These are phyloP conservation scores for Phytopythium delawarense DNA, from an alignment of 352 stramenopile species.

Conservation along the genomic window DNA sequence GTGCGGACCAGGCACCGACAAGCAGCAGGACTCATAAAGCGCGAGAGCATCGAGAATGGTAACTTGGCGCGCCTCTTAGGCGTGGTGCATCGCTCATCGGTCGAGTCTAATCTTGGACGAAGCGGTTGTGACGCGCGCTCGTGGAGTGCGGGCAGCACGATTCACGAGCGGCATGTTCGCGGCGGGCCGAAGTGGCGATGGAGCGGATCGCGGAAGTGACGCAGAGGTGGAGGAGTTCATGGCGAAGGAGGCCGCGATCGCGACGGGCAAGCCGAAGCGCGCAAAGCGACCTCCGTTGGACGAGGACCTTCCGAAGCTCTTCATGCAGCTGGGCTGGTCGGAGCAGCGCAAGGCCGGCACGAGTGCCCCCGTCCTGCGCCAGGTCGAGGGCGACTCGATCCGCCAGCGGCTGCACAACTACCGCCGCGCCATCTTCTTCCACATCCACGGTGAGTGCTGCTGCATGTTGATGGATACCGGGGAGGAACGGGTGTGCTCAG, in stretches of 20 bases:
- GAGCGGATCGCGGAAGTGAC: conserved; percentile 15
- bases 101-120: background rate
- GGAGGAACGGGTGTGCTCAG: background rate
- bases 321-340: conserved; percentile 67
- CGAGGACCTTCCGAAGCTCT: conserved; percentile 48
- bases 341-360: conserved; percentile 58
- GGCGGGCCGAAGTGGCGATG: background rate
- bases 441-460: conserved; percentile 51
- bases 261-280: conserved; percentile 23
- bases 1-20: background rate
- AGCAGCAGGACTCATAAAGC: background rate
- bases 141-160: background rate
- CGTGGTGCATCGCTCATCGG: too few relatives aligned
- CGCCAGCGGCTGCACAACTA: conserved; percentile 64
- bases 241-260: conserved; percentile 36
- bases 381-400: conserved; percentile 69
- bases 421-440: conserved; percentile 70
- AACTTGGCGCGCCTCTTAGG: background rate
- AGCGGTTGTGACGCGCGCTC: background rate
- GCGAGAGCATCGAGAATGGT: background rate
- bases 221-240: conserved; percentile 52
- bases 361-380: conserved; percentile 57
- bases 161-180: background rate
- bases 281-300: conserved; percentile 12
- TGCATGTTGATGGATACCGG: background rate